Evolutionary conservation across 176 grass and related monocot genomes (phyloP).

Genomic region (Aegilops sharonensis): DNA sequence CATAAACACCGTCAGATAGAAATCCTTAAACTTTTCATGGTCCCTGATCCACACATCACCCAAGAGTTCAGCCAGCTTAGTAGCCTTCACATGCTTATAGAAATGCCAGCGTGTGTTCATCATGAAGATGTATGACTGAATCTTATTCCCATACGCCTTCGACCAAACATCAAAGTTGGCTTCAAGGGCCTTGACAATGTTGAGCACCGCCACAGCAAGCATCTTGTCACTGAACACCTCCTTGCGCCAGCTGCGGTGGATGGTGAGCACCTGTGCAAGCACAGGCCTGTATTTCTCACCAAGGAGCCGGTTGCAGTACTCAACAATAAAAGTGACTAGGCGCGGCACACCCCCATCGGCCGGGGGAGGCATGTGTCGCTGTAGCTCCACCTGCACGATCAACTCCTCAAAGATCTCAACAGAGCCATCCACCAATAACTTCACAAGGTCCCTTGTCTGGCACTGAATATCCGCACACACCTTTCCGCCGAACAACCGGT

Average conservation of each 20-base stretch:
- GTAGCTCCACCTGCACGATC: constrained; percentile 77
- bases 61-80: constrained; percentile 62
- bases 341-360: constrained; percentile 57
- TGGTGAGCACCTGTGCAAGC: constrained; percentile 64
- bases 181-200: constrained; percentile 74
- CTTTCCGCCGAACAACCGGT: constrained; percentile 67
- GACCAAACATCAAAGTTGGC: constrained; percentile 81
- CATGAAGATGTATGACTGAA: constrained; percentile 59
- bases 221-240: constrained; percentile 64
- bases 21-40: constrained; percentile 87
- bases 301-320: constrained; percentile 74
- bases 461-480: constrained; percentile 67
- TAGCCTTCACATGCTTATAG: constrained; percentile 74
- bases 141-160: constrained; percentile 54
- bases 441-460: constrained; percentile 76
- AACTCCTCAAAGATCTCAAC: constrained; percentile 80
- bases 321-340: constrained; percentile 62
- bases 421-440: constrained; percentile 59
- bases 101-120: constrained; percentile 86
- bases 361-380: constrained; percentile 55
- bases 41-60: constrained; percentile 70
- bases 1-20: constrained; percentile 57
- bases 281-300: constrained; percentile 56
- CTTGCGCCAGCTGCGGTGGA: constrained; percentile 75
- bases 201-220: constrained; percentile 45